A percentile compares a stretch with the other conserved stretches of the same genome.
Evolutionary conservation across 495 filamentous ascomycete genomes (phyloP).

Genomic region (Lasiosphaeriaceae sp.): DNA sequence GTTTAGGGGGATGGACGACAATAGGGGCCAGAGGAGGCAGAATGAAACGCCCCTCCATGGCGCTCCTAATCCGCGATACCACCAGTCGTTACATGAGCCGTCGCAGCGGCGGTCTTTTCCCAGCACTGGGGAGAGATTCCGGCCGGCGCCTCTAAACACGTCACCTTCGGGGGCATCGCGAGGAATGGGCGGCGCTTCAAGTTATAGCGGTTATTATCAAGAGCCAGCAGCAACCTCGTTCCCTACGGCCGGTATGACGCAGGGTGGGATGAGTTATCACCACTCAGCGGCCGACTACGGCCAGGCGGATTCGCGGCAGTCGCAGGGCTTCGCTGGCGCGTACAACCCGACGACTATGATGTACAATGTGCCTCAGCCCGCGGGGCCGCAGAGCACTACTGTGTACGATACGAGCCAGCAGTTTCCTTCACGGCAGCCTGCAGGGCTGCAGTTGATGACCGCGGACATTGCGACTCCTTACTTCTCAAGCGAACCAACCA

Average conservation of each 20-base stretch:
- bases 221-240: constrained; percentile 47
- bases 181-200: constrained; percentile 41
- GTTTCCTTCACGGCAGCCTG: constrained; percentile 74
- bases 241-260: constrained; percentile 41
- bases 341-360: constrained; percentile 62
- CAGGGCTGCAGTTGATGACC: constrained; percentile 75
- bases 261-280: constrained; percentile 50
- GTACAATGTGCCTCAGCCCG: constrained; percentile 73
- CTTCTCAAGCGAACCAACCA: constrained; percentile 69
- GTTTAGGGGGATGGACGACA: constrained; percentile 64
- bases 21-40: constrained; percentile 62
- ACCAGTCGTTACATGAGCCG: constrained; percentile 36
- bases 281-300: constrained; percentile 42
- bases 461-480: constrained; percentile 67
- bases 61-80: constrained; percentile 41
- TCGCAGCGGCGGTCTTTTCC: constrained; percentile 39
- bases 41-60: constrained; percentile 56
- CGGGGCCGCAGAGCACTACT: constrained; percentile 51
- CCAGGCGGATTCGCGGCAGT: constrained; percentile 46
- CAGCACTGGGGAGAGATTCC: constrained; percentile 45
- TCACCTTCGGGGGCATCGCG: constrained; percentile 37
- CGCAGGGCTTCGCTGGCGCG: constrained; percentile 42
- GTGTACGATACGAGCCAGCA: constrained; percentile 77
- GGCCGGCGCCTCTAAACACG: constrained; percentile 40
- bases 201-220: constrained; percentile 55